Conservation (phyloP, 2,329 filamentous ascomycete species). For the Hawksworthiomyces lignivorus region DNA sequence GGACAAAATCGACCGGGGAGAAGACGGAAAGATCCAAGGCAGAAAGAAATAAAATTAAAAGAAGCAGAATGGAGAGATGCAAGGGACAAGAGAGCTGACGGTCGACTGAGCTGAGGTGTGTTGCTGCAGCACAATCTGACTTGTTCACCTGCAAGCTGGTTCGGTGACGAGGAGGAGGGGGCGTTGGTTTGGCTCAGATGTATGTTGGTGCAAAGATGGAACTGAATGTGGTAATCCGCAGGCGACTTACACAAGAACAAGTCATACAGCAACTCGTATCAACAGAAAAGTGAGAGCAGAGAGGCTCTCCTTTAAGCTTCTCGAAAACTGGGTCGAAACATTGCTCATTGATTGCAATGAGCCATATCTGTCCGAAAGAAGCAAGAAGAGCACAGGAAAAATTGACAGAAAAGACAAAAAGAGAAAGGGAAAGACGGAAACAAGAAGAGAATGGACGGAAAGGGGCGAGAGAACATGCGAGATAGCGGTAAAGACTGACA, state of each 20-base stretch:
- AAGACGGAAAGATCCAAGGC: not conserved
- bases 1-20: no score
- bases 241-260: not conserved
- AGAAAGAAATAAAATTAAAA: not conserved
- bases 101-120: not conserved
- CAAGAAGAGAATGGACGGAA: no score
- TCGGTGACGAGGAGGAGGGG: not conserved
- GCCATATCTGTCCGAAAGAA: not conserved
- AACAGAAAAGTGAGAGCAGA: no score
- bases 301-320: no score
- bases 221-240: slow-evolving; percentile 1
- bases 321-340: not conserved
- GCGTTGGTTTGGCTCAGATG: no score
- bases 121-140: not conserved
- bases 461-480: no score
- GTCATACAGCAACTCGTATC: no score
- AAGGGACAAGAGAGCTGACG: not conserved
- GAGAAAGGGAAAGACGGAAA: no score
- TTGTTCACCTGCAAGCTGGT: not conserved
- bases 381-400: not conserved
- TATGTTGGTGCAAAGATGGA: not conserved
- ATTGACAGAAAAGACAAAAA: not conserved
- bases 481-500: not conserved
- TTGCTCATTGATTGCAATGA: not conserved
- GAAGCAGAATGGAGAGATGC: not conserved